phyloP scores from a whole-genome alignment of 148 eudicot species.

The Rhododendron simsii region DNA sequence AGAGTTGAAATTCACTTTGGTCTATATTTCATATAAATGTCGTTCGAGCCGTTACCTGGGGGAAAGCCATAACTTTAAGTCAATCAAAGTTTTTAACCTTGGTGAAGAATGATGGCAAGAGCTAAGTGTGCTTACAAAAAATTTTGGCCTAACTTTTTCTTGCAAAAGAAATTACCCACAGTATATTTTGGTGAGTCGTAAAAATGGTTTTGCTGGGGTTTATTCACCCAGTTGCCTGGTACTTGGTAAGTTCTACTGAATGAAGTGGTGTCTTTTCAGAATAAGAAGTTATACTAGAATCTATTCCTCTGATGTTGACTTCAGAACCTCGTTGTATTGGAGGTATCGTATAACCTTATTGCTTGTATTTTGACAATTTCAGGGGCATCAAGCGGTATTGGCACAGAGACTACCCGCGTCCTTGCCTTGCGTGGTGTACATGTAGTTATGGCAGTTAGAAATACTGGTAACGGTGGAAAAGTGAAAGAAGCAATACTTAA shows the following conservation, averaged over 20 bases:
- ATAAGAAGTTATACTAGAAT: background rate
- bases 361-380: slow-evolving; percentile 16
- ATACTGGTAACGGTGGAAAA: slow-evolving; percentile 41
- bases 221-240: background rate
- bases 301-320: background rate
- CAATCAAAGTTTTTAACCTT: background rate
- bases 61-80: background rate
- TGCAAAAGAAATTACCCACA: background rate
- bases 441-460: background rate
- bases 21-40: background rate
- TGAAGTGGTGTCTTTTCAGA: background rate
- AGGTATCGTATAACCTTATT: background rate
- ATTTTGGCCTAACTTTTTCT: background rate
- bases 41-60: background rate
- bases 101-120: background rate
- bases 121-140: background rate
- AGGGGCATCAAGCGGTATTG: slow-evolving; percentile 86
- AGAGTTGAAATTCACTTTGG: background rate
- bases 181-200: background rate
- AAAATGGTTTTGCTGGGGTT: background rate
- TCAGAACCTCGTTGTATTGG: background rate
- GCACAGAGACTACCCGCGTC: background rate
- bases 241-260: background rate
- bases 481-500: slow-evolving; percentile 60
- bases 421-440: background rate